Base-by-base conservation (phyloP, 139 green algal genomes). In the Nannochloris sp. region DNA sequence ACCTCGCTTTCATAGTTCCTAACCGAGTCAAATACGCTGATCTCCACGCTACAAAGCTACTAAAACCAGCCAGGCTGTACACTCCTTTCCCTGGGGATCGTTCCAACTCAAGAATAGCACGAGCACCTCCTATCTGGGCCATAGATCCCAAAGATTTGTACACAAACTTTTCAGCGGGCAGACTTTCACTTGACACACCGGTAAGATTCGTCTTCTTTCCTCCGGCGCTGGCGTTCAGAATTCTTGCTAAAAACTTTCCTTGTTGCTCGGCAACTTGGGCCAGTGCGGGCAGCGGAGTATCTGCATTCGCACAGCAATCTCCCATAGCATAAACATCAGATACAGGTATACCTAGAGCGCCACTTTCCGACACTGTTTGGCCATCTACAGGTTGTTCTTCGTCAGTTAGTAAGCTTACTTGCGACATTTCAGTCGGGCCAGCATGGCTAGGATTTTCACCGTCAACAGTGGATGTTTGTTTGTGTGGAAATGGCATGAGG, bases 231-330 rank as follows among this genome's bases (percentile, higher is more conserved):
- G 29, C 62, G 58, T 96, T 94, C 4, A 97, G 77, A 14, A 67
- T 15, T 4, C 39, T 33, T 1, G 91, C 89, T 30, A 97, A 68
- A 75, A 92, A 97, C 47, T 76, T 76, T 32, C 91, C 90, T 72
- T 97, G 88, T 77, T 97, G 92, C 73, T 97, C 89, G 6, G 90
- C 90, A 36, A 93, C 89, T 84, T 96, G 89, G 4, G 90, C 90
- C 12, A 97, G 74, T 0, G 91, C 83, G 0, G 90, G 90, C 54
- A 97, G 70, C 5, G 91, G 91, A 10, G 51, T 67, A 15, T 87
- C 78, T 13, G 63, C 36, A 60, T 92, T 86, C n/a, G 84, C 86
- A 25, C 76, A 85, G 76, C 89, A 96, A 79, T 97, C 90, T 0
- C 90, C 90, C 27, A 96, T 61, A 1, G 87, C 85, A 36, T 83